These are phyloP conservation scores for Xanthoconium stramineum DNA, from an alignment of 768 basidiomycete species.

Conservation along the genomic window DNA sequence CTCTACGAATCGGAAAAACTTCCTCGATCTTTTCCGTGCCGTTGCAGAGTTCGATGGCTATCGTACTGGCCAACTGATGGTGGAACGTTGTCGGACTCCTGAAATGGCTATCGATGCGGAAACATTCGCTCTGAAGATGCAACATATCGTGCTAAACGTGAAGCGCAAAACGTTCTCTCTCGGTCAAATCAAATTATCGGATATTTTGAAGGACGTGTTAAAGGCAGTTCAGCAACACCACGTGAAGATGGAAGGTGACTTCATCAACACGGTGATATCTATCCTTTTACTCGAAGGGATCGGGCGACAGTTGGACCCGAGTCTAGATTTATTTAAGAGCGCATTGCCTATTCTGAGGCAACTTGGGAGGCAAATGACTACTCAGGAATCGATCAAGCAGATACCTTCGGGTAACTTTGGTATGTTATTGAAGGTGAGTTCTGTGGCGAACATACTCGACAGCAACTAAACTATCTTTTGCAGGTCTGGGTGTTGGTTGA, in stretches of 20 bases:
- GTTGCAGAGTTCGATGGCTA: slow-evolving; percentile 98
- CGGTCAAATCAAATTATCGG: slow-evolving; percentile 94
- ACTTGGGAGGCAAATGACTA: slow-evolving; percentile 88
- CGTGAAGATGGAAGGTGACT: slow-evolving; percentile 98
- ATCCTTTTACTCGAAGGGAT: slow-evolving; percentile 94
- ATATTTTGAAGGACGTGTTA: slow-evolving; percentile 87
- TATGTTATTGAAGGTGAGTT: slow-evolving; percentile 80
- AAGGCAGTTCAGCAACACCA: slow-evolving; percentile 85
- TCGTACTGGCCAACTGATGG: slow-evolving; percentile 91
- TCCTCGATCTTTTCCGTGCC: slow-evolving; percentile 94
- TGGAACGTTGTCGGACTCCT: slow-evolving; percentile 89
- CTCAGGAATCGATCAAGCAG: slow-evolving; percentile 57
- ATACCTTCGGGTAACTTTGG: slow-evolving; percentile 72
- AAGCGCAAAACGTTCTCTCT: slow-evolving; percentile 97
- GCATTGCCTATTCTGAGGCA: slow-evolving; percentile 91
- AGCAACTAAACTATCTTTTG: not conserved
- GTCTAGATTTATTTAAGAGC: slow-evolving; percentile 91
- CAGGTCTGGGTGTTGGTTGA: slow-evolving; percentile 94
- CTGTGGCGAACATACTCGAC: not conserved
- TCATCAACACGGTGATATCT: slow-evolving; percentile 96
- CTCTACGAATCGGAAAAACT: slow-evolving; percentile 81
- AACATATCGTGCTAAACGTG: slow-evolving; percentile 88
- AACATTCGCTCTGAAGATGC: slow-evolving; percentile 97
- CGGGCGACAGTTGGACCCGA: slow-evolving; percentile 88
- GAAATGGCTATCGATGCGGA: slow-evolving; percentile 88